These are phyloP conservation scores for Metschnikowia kofuensis DNA, from an alignment of 805 yeast species.

Conservation along the genomic window DNA sequence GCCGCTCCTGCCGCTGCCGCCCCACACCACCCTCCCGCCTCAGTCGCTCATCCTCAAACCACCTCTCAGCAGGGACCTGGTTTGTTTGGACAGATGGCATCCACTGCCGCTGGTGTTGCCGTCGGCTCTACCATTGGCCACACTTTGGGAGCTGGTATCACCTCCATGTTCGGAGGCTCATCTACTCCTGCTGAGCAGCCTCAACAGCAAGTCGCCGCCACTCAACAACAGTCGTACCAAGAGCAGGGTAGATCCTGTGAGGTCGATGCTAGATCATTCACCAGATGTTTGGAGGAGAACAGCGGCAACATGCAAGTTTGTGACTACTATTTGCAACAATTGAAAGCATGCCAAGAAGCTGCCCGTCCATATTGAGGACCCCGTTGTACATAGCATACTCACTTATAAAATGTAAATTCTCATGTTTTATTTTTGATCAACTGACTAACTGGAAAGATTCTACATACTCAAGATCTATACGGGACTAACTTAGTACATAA, in stretches of 20 bases:
- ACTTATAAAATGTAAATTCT: not conserved
- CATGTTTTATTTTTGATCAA: not conserved
- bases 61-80: slow-evolving; percentile 64
- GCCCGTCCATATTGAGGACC: slow-evolving; percentile 64
- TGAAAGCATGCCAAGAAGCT: slow-evolving; percentile 96
- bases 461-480: too few species aligned
- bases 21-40: slow-evolving; percentile 28
- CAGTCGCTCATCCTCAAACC: slow-evolving; percentile 45
- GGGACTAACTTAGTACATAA: too few species aligned
- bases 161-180: slow-evolving; percentile 84
- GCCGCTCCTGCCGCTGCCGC: slow-evolving; percentile 47
- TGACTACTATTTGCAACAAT: slow-evolving; percentile 94
- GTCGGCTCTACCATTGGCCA: slow-evolving; percentile 98
- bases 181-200: slow-evolving; percentile 47
- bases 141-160: slow-evolving; percentile 91
- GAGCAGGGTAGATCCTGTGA: slow-evolving; percentile 68
- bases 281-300: slow-evolving; percentile 92
- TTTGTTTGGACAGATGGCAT: slow-evolving; percentile 93
- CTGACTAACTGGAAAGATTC: too few species aligned
- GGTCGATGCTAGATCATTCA: slow-evolving; percentile 89
- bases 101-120: slow-evolving; percentile 99
- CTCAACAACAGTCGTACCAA: slow-evolving; percentile 33
- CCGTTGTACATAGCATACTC: not conserved
- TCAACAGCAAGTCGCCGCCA: slow-evolving; percentile 39
- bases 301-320: slow-evolving; percentile 95